Conservation (phyloP, 164 flowering plant species). For the Chimonanthus salicifolius region DNA sequence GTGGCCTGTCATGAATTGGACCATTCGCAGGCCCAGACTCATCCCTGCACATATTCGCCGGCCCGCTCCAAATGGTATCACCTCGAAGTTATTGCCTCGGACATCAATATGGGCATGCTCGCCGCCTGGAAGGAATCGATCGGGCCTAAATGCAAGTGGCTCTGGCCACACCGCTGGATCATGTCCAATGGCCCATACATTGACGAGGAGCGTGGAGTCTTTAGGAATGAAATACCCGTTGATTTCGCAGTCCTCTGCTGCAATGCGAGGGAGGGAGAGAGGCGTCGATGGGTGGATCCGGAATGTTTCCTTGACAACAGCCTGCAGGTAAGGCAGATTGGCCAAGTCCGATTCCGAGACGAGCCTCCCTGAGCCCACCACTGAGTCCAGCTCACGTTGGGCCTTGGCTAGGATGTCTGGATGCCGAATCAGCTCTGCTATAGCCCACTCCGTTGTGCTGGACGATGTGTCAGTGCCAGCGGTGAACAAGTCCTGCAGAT, state of each 20-base stretch:
- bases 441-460: constrained; percentile 83
- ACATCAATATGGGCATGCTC: constrained; percentile 50
- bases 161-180: constrained; percentile 68
- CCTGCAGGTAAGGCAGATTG: constrained; percentile 53
- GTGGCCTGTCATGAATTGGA: constrained; percentile 55
- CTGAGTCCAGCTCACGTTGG: constrained; percentile 53
- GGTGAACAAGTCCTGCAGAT: constrained; percentile 59
- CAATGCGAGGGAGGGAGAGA: constrained; percentile 66
- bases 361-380: constrained; percentile 60
- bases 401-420: constrained; percentile 46
- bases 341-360: constrained; percentile 56
- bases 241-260: constrained; percentile 55
- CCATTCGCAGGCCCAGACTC: constrained; percentile 69
- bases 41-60: constrained; percentile 82
- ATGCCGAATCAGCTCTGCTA: constrained; percentile 68
- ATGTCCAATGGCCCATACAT: constrained; percentile 80
- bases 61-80: constrained; percentile 87
- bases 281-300: constrained; percentile 91
- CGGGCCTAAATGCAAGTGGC: constrained; percentile 65
- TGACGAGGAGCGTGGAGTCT: constrained; percentile 54
- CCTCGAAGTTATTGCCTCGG: constrained; percentile 64
- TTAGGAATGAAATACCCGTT: constrained; percentile 74
- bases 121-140: constrained; percentile 61
- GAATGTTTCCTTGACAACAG: constrained; percentile 68
- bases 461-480: constrained; percentile 89